A percentile compares a stretch with the other conserved stretches of the same genome.
Conservation (phyloP, 1,139 yeast genomes). For the Pichia sorboxylosa region DNA sequence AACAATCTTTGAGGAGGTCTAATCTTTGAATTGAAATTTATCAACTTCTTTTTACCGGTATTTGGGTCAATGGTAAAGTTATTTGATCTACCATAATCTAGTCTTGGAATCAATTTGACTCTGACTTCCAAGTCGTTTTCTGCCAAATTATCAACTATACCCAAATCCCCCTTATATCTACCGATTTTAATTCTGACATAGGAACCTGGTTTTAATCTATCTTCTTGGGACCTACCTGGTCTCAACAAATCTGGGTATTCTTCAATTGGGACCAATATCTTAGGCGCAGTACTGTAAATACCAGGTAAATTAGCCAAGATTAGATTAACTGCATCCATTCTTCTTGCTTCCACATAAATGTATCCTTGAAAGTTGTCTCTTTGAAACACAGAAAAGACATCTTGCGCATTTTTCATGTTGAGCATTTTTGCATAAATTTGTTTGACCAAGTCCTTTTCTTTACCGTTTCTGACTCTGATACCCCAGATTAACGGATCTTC, state of each 20-base stretch:
- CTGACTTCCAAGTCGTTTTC: constrained; percentile 93
- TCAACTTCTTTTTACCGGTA: constrained; percentile 37
- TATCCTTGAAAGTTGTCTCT: constrained; percentile 88
- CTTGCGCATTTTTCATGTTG: constrained; percentile 63
- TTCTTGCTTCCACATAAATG: constrained; percentile 86
- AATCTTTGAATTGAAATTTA: constrained; percentile 35
- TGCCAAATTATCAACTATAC: constrained; percentile 83
- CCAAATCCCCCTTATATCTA: constrained; percentile 84
- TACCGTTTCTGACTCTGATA: constrained; percentile 83
- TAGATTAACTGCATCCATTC: constrained; percentile 81
- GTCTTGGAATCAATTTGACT: constrained; percentile 81
- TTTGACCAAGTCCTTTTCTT: constrained; percentile 83
- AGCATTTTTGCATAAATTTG: constrained; percentile 35
- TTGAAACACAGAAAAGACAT: constrained; percentile 85
- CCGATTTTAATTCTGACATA: constrained; percentile 88
- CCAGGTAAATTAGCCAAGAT: constrained; percentile 87
- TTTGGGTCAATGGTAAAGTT: constrained; percentile 30
- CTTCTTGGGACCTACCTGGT: constrained; percentile 80
- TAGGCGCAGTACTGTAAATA: constrained; percentile 41
- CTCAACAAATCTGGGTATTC: constrained; percentile 90
- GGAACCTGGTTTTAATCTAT: constrained; percentile 81
- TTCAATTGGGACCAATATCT: constrained; percentile 84
- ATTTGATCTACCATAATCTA: constrained; percentile 72
- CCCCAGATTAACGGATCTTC: constrained; percentile 97
- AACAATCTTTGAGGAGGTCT: constrained; percentile 82